Evolutionary conservation across 768 basidiomycete genomes (phyloP).

Genomic region (Auricularia sp.): DNA sequence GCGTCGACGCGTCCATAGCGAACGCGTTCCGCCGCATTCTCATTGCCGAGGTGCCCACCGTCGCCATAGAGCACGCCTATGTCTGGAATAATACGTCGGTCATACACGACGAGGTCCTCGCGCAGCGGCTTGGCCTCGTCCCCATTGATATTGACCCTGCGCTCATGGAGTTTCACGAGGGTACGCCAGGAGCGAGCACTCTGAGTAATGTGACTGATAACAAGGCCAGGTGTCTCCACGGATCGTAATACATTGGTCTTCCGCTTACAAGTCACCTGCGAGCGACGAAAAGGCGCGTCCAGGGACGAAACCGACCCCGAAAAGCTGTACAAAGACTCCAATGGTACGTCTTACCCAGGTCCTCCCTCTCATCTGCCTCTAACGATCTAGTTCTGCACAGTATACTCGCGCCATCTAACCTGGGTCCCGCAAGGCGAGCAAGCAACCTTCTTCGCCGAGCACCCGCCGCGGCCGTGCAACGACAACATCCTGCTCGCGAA

Average conservation of each 20-base stretch:
- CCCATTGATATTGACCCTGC: conserved; percentile 82
- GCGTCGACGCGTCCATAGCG: conserved; percentile 91
- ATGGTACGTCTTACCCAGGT: conserved; percentile 24
- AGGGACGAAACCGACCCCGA: conserved; percentile 46
- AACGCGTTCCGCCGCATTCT: conserved; percentile 89
- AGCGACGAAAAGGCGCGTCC: conserved; percentile 44
- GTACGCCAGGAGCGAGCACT: conserved; percentile 4
- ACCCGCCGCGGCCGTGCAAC: conserved; percentile 58
- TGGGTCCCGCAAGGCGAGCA: conserved; percentile 87
- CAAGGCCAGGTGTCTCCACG: conserved; percentile 25
- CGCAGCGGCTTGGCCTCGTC: conserved; percentile 85
- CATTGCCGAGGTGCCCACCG: conserved; percentile 89
- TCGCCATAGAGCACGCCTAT: conserved; percentile 85
- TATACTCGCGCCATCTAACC: conserved; percentile 53
- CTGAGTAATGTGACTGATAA: neutral
- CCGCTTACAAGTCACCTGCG: conserved; percentile 55
- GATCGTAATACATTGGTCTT: conserved; percentile 92
- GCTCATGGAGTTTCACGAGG: conserved; percentile 35
- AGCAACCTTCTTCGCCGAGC: conserved; percentile 38
- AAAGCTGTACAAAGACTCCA: conserved; percentile 62
- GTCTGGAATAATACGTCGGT: conserved; percentile 92
- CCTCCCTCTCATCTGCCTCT: conserved; percentile 4
- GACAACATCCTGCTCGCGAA: conserved; percentile 83
- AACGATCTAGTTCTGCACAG: conserved; percentile 5
- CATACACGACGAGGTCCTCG: conserved; percentile 86